Evolutionary conservation across 805 yeast genomes (phyloP).

Genomic region (Yarrowia sp.): DNA sequence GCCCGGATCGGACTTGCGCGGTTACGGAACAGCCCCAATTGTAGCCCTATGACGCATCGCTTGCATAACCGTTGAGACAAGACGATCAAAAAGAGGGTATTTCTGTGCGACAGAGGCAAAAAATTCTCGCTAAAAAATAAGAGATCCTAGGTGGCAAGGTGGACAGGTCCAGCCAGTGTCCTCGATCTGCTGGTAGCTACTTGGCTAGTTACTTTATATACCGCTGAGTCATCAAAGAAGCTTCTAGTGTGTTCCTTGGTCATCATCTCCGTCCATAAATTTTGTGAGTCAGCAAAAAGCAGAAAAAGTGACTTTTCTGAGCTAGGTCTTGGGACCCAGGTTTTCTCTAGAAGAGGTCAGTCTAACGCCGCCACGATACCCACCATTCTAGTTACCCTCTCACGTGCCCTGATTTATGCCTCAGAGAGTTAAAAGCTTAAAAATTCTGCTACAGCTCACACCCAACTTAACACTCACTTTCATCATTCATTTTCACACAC

Average conservation of each 20-base stretch:
- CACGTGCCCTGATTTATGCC: conserved; percentile 25
- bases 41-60: background rate
- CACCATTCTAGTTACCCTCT: conserved; percentile 24
- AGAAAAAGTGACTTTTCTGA: too few relatives aligned
- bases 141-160: too few relatives aligned
- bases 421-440: conserved; percentile 20
- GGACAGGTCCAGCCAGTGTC: too few relatives aligned
- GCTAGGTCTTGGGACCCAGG: too few relatives aligned
- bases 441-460: conserved; percentile 23
- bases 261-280: too few relatives aligned
- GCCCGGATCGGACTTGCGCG: background rate
- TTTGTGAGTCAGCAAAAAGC: too few relatives aligned
- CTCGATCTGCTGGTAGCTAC: too few relatives aligned
- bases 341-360: too few relatives aligned
- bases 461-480: conserved; percentile 19
- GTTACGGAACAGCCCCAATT: background rate
- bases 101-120: background rate
- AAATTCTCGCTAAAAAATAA: background rate
- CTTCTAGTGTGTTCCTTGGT: background rate
- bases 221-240: too few relatives aligned
- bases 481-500: background rate
- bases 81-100: background rate
- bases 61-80: conserved; percentile 11
- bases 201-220: too few relatives aligned
- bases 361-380: too few relatives aligned